A percentile compares a stretch with the other conserved stretches of the same genome.
Evolutionary conservation across 306 rosid species (phyloP).

Genomic region (Pyrus betulifolia): DNA sequence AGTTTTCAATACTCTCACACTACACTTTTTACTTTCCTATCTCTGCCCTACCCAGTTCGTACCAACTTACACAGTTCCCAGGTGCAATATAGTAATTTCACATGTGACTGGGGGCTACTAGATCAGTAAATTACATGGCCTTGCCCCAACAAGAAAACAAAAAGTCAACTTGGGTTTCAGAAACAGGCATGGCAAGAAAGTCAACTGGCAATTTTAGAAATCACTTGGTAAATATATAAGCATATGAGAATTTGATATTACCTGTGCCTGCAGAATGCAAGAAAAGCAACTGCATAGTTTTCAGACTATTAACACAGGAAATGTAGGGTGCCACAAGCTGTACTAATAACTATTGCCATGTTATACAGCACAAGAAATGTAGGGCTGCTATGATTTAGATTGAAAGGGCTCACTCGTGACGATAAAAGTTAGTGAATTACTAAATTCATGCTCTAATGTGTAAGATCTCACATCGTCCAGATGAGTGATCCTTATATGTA

Average conservation of each 20-base stretch:
- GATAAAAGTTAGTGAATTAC: slow-evolving; percentile 4
- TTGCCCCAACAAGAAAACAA: slow-evolving; percentile 12
- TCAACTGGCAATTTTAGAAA: slow-evolving; percentile 22
- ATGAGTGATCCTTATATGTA: no score
- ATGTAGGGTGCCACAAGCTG: background rate
- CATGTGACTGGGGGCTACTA: background rate
- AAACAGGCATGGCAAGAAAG: slow-evolving; percentile 8
- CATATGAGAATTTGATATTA: slow-evolving; percentile 9
- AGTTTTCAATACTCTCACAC: background rate
- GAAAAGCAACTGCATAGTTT: slow-evolving; percentile 20
- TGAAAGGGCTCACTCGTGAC: slow-evolving; percentile 1
- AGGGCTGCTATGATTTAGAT: background rate
- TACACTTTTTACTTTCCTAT: background rate
- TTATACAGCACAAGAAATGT: background rate
- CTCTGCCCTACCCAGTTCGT: slow-evolving; percentile 14
- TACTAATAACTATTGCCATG: background rate
- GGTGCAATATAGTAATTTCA: slow-evolving; percentile 23
- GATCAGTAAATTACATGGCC: background rate
- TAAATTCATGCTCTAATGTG: background rate
- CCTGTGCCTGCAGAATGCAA: slow-evolving; percentile 7
- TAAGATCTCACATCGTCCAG: no score
- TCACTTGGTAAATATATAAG: slow-evolving; percentile 5
- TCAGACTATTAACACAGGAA: background rate
- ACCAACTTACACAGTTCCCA: background rate
- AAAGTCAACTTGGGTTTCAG: slow-evolving; percentile 32